Evolutionary conservation across 306 rosid species (phyloP).

Genomic region (Cicer pinnatifidum): DNA sequence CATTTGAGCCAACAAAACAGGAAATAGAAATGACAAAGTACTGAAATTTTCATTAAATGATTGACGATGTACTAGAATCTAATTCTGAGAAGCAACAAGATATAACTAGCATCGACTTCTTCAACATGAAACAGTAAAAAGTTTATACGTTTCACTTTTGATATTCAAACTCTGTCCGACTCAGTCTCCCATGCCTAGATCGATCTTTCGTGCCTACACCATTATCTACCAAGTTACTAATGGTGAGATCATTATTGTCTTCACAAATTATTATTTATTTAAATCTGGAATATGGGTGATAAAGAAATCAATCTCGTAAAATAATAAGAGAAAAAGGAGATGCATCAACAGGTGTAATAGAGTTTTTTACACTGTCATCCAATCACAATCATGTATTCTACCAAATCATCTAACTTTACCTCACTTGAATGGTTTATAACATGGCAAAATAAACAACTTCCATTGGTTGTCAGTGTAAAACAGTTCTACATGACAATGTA

Average conservation of each 20-base stretch:
- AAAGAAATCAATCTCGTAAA: constrained; percentile 30
- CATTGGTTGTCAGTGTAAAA: no score
- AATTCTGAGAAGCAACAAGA: neutral
- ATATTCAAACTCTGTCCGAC: constrained; percentile 22
- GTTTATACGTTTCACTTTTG: neutral
- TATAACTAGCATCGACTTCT: neutral
- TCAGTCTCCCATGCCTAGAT: constrained; percentile 28
- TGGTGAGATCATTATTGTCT: constrained; percentile 8
- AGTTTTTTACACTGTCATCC: no score
- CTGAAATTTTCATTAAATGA: constrained; percentile 21
- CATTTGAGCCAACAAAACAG: constrained; percentile 18
- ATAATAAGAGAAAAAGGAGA: neutral
- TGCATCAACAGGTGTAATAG: no score
- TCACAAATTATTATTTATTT: neutral
- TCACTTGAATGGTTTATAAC: no score
- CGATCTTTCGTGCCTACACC: neutral
- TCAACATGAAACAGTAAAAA: constrained; percentile 4
- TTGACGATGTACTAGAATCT: constrained; percentile 1
- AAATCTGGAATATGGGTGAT: constrained; percentile 5
- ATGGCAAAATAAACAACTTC: no score
- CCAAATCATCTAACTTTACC: no score
- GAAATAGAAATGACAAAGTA: neutral
- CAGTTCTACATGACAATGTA: no score
- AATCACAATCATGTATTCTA: no score
- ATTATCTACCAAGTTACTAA: neutral